Conservation (phyloP, 2,329 filamentous ascomycete species). For the Cladosporium austrohemisphaericum region DNA sequence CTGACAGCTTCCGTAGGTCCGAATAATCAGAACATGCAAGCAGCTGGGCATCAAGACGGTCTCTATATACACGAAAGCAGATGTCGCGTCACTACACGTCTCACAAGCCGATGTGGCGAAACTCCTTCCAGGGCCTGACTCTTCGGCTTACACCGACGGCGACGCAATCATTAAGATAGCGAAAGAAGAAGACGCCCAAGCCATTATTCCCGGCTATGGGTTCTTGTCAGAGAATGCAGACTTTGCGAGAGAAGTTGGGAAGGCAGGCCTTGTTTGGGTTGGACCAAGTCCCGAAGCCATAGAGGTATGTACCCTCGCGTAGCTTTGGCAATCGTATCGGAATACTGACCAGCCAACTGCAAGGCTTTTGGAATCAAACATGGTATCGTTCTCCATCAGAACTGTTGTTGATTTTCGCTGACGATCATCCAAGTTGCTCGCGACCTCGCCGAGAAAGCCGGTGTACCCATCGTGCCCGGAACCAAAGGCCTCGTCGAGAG, state of each 20-base stretch:
- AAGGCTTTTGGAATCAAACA: constrained; percentile 57
- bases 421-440: constrained; percentile 41
- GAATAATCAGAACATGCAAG: constrained; percentile 51
- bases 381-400: no score
- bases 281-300: constrained; percentile 56
- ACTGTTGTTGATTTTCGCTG: no score
- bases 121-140: constrained; percentile 46
- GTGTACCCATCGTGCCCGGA: constrained; percentile 55
- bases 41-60: constrained; percentile 50
- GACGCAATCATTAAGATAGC: constrained; percentile 51
- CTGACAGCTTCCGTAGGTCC: constrained; percentile 29
- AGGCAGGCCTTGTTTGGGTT: constrained; percentile 56
- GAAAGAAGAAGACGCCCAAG: constrained; percentile 47
- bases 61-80: constrained; percentile 56
- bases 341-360: neutral
- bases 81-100: constrained; percentile 54
- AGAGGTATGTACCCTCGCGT: constrained; percentile 26
- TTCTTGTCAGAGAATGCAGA: constrained; percentile 62
- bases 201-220: constrained; percentile 65
- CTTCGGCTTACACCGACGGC: constrained; percentile 50
- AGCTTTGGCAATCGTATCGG: neutral
- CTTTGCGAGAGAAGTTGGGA: constrained; percentile 53
- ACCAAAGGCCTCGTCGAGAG: constrained; percentile 47
- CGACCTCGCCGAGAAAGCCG: constrained; percentile 49
- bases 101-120: constrained; percentile 52